Percentiles rank a stretch among this genome's conserved stretches.
Evolutionary conservation across 2,329 filamentous ascomycete genomes (phyloP).

Genomic region (Madurella mycetomatis): DNA sequence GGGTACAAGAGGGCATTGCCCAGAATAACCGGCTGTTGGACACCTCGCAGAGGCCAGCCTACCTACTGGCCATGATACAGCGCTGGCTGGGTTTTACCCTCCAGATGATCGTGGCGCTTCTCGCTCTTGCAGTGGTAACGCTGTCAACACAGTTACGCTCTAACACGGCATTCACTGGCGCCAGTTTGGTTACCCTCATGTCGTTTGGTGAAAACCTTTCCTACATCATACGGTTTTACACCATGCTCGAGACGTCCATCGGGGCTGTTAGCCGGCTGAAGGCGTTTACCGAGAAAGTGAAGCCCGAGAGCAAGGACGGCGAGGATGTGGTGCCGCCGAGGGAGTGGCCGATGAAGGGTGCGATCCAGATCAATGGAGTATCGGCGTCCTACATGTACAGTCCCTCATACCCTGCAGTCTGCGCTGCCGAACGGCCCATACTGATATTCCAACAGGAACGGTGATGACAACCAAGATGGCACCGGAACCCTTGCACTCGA

Average conservation of each 20-base stretch:
- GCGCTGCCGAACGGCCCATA: not conserved
- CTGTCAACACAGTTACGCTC: slow-evolving; percentile 42
- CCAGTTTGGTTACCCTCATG: slow-evolving; percentile 37
- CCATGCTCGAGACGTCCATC: slow-evolving; percentile 33
- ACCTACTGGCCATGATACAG: slow-evolving; percentile 54
- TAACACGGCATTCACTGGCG: slow-evolving; percentile 37
- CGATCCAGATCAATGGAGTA: slow-evolving; percentile 25
- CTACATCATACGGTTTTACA: slow-evolving; percentile 32
- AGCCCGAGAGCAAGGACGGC: slow-evolving; percentile 27
- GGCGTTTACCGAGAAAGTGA: slow-evolving; percentile 28
- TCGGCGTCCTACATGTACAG: slow-evolving; percentile 27
- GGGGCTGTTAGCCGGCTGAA: slow-evolving; percentile 36
- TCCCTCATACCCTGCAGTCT: not conserved
- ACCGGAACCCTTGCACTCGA: slow-evolving; percentile 25
- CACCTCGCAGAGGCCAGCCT: slow-evolving; percentile 52
- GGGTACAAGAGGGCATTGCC: slow-evolving; percentile 41
- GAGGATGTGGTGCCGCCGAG: slow-evolving; percentile 26
- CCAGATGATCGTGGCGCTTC: slow-evolving; percentile 43
- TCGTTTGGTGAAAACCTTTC: slow-evolving; percentile 31
- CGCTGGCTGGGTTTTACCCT: slow-evolving; percentile 52
- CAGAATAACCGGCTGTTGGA: slow-evolving; percentile 48
- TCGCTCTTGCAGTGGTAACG: slow-evolving; percentile 45
- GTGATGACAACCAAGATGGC: not conserved
- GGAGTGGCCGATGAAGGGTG: slow-evolving; percentile 26
- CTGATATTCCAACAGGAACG: not conserved